phyloP scores from a whole-genome alignment of 192 early-diverging fungal species.

The Linderina pennispora region DNA sequence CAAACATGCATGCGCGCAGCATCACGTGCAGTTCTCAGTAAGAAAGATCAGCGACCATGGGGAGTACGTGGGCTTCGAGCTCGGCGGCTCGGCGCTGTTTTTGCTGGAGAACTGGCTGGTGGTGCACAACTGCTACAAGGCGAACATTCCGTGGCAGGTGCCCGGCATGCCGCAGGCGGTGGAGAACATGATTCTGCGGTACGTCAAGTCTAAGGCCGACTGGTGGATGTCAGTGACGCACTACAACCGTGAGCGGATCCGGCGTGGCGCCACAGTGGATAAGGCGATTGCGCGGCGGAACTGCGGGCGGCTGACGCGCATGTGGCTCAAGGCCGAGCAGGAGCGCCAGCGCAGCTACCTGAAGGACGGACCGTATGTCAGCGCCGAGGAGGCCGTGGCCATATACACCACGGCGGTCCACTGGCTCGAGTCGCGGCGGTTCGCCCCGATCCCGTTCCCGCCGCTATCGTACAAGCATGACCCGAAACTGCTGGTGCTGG shows the following conservation, averaged over 20 bases:
- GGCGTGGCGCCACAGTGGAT: constrained; percentile 96
- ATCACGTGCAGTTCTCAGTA: constrained; percentile 2
- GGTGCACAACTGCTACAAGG: constrained; percentile 77
- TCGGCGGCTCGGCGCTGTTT: constrained; percentile 22
- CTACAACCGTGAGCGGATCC: constrained; percentile 98
- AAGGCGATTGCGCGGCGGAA: constrained; percentile 99
- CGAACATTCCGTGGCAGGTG: constrained; percentile 99
- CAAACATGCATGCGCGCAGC: neutral
- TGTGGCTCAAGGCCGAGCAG: constrained; percentile 99
- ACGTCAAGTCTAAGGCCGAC: constrained; percentile 99
- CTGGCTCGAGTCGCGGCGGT: constrained; percentile 96
- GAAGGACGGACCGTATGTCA: constrained; percentile 98
- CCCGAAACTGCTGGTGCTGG: constrained; percentile 94
- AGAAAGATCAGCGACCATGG: constrained; percentile 6
- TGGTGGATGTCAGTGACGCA: constrained; percentile 99
- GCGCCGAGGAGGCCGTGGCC: constrained; percentile 95
- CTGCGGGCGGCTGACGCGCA: constrained; percentile 92
- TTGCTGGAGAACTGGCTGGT: constrained; percentile 26
- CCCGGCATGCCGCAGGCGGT: constrained; percentile 96
- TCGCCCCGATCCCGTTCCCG: constrained; percentile 98
- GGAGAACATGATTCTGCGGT: constrained; percentile 98
- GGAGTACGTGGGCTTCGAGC: constrained; percentile 22
- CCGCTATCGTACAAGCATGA: constrained; percentile 99
- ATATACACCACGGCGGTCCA: constrained; percentile 97
- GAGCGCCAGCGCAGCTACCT: constrained; percentile 99